phyloP scores from a whole-genome alignment of 768 basidiomycete species.

The Boletus tylopilopsis region DNA sequence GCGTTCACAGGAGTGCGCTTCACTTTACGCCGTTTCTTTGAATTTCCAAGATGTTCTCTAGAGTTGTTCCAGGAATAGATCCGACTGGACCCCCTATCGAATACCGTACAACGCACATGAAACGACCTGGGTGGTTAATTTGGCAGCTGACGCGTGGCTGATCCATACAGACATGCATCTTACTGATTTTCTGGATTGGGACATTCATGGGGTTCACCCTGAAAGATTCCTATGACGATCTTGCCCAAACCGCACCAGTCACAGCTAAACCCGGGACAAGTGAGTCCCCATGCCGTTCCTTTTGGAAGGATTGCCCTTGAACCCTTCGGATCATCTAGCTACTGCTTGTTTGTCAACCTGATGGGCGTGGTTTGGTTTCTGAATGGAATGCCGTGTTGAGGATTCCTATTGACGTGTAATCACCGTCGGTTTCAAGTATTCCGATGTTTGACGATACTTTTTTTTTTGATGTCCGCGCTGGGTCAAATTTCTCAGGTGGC shows the following conservation, averaged over 20 bases:
- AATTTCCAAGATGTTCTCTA: background rate
- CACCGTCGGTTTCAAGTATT: slow-evolving; percentile 20
- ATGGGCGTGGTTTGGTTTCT: background rate
- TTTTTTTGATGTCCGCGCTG: background rate
- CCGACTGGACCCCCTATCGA: background rate
- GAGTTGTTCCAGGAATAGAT: background rate
- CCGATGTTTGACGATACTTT: background rate
- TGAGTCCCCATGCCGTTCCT: background rate
- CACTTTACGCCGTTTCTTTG: background rate
- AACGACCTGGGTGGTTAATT: background rate
- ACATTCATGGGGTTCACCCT: slow-evolving; percentile 48
- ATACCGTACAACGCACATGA: background rate
- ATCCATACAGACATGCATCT: background rate
- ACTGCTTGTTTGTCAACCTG: slow-evolving; percentile 8
- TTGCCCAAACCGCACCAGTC: slow-evolving; percentile 47
- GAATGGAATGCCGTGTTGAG: background rate
- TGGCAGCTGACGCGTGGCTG: slow-evolving; percentile 3
- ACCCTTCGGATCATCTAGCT: slow-evolving; percentile 4
- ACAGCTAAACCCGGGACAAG: slow-evolving; percentile 7
- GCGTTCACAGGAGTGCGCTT: slow-evolving; percentile 26
- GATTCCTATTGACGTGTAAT: slow-evolving; percentile 11
- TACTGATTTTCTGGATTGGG: slow-evolving; percentile 29
- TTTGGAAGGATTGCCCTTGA: background rate
- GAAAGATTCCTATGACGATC: slow-evolving; percentile 50
- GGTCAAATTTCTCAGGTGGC: background rate